Percentiles rank a stretch among this genome's conserved stretches.
Evolutionary conservation across 345 rosid species (phyloP).

Genomic region (Eucalyptus globulus): DNA sequence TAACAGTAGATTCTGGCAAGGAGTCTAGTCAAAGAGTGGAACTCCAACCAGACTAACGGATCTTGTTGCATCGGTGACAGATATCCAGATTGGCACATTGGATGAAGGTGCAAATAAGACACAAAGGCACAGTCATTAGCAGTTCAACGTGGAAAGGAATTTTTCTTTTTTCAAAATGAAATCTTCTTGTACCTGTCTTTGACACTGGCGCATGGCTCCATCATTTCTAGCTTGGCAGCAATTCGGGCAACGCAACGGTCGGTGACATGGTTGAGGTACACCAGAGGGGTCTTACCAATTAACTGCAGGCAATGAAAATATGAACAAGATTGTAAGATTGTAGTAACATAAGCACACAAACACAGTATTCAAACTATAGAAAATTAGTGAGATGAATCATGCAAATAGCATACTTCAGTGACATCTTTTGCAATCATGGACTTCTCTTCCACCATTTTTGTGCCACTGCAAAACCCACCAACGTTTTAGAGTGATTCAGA

Average conservation of each 20-base stretch:
- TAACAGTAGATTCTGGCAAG: neutral
- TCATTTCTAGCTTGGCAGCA: conserved; percentile 81
- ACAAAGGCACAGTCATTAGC: neutral
- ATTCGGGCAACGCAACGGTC: conserved; percentile 59
- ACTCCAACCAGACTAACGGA: neutral
- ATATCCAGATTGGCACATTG: neutral
- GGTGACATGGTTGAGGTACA: conserved; percentile 57
- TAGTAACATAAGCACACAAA: neutral
- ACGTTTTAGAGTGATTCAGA: neutral
- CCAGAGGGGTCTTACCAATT: conserved; percentile 76
- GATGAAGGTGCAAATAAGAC: neutral
- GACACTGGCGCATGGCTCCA: conserved; percentile 92
- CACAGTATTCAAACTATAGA: neutral
- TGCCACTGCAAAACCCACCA: neutral
- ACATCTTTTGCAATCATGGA: conserved; percentile 48
- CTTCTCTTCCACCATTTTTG: conserved; percentile 20
- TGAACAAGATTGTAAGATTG: neutral
- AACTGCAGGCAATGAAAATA: conserved; percentile 13
- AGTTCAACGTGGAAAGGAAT: neutral
- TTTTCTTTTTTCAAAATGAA: neutral
- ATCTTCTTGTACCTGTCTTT: conserved; percentile 52
- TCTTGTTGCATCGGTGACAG: neutral
- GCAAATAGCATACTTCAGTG: conserved; percentile 28
- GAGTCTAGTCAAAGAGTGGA: neutral
- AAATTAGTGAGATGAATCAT: neutral